These are phyloP conservation scores for Drosera capensis DNA, from an alignment of 148 eudicot genomes.

Conservation along the genomic window DNA sequence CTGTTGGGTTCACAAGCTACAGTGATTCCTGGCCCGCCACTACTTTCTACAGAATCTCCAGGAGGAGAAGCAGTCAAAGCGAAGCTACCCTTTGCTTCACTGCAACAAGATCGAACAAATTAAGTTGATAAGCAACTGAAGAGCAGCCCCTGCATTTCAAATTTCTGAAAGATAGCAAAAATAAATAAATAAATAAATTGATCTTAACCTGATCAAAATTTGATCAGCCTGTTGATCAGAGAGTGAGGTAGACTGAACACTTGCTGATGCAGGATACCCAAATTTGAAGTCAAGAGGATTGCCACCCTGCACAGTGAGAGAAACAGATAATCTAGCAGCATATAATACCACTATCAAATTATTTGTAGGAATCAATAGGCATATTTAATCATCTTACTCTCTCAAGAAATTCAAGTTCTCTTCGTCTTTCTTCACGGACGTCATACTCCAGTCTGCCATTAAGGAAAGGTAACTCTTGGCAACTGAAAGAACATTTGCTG, in stretches of 20 bases:
- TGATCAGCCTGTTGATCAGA: conserved; percentile 57
- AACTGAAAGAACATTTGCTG: conserved; percentile 3
- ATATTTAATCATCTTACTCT: conserved; percentile 37
- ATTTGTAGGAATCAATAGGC: neutral
- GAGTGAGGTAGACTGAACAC: conserved; percentile 78
- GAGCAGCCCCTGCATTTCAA: neutral
- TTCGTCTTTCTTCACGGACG: conserved; percentile 66
- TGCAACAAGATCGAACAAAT: conserved; percentile 15
- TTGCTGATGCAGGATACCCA: conserved; percentile 49
- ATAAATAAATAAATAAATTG: neutral
- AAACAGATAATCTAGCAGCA: neutral
- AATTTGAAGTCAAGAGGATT: conserved; percentile 76
- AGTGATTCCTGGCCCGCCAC: conserved; percentile 62
- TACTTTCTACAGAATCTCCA: conserved; percentile 94
- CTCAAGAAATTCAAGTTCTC: conserved; percentile 92
- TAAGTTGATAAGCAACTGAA: neutral
- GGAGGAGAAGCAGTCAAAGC: conserved; percentile 69
- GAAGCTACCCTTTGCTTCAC: conserved; percentile 92
- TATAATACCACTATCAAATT: neutral
- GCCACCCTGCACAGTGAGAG: conserved; percentile 57
- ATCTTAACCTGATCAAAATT: conserved; percentile 50
- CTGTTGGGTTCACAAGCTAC: conserved; percentile 59
- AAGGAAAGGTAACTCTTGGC: conserved; percentile 10
- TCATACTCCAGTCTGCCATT: conserved; percentile 70
- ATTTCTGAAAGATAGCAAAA: neutral